Evolutionary conservation across 176 grass and related monocot genomes (phyloP), one percentile per base, ranked within the genome.

Genomic region (Urochloa ruziziensis): DNA sequence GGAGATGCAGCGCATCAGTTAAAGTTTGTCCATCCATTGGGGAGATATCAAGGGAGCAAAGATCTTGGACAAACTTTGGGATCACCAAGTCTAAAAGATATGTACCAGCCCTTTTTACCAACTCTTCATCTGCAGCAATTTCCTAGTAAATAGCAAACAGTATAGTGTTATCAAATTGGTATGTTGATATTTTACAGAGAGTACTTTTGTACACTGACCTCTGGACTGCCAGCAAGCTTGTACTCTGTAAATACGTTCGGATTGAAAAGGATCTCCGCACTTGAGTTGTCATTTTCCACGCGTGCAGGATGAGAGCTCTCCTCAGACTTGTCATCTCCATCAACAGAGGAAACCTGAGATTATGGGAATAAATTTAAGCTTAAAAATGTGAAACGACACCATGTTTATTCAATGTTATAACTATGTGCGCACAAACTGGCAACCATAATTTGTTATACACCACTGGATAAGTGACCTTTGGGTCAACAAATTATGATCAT

Each of bases 171-270:
- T 80, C 17, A 77, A 74, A 88, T 70, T 10, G 4, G 49, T 29
- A 87, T 46, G 74, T 54, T 13, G n/a, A 60, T 18, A 84, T 80
- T 46, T 49, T 67, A 79, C 7, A 85, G 77, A 74, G 8, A 70
- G 72, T 86, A 86, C 60, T 63, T 76, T 19, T n/a, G 1, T 66
- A 80, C 39, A 89, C 70, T 73, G 76, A 97, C 97, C 91, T 99
- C 93, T 72, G 88, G 89, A 88, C 77, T 84, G 34, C 93, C 93
- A 75, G 89, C 87, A 77, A 96, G 88, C 86, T 94, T 99, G 84
- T 94, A 99, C 67, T 99, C 97, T 16, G 93, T 99, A 73, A 99
- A 99, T 4, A 99, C 93, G 79, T 99, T 99, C 18, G 93, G 93
- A 59, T 99, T 99, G 77, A 99, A 89, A 84, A 96, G 74, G 78